Base-by-base conservation (phyloP, 495 filamentous ascomycete genomes). In the Melanomma pulvis-pyrius region DNA sequence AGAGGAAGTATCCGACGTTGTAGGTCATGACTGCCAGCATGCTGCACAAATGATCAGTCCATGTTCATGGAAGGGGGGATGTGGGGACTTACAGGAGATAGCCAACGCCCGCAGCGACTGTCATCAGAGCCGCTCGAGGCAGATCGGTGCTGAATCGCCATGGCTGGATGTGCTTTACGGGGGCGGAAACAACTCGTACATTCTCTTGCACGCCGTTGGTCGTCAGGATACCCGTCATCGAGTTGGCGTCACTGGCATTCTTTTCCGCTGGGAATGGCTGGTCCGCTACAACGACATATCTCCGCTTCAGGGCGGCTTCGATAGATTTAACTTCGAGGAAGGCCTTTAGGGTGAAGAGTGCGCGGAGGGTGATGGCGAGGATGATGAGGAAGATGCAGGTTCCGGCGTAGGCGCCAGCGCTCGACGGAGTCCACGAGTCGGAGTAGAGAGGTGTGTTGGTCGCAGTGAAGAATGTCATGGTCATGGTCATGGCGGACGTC, bases 21-120 rank as follows among this genome's bases (percentile, higher is more conserved):
- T 93, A 84, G 2, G 92, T 94, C 93, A 98, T 98, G 70, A 96
- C 90, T n/a, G 91, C 93, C 78, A 98, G 80, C 93, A 98, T 98
- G 54, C 93, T 98, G 72, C 29, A 28, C 22, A 28, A 25, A 17
- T 2, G 8, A 52, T 55, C 36, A 59, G 58, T 34, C 11, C 44
- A 28, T 41, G 17, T 41, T 30, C 51, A 26, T 21, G 36, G 8
- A 39, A 11, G 54, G 34, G 0, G 21, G 50, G 34, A 24, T 24
- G 25, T 28, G 29, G 39, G n/a, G 29, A 86, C 92, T 82, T 82
- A 97, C 93, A 97, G 84, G 41, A 98, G 78, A 79, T 97, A 98
- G 1, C 87, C 88, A 46, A 97, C 82, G 3, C 88, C 93, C 0
- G 84, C 83, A 73, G 89, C 85, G 17, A 88, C 79, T 1, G 87